phyloP scores from a whole-genome alignment of 78 protist species.

The Chrysochromulina tobinii region DNA sequence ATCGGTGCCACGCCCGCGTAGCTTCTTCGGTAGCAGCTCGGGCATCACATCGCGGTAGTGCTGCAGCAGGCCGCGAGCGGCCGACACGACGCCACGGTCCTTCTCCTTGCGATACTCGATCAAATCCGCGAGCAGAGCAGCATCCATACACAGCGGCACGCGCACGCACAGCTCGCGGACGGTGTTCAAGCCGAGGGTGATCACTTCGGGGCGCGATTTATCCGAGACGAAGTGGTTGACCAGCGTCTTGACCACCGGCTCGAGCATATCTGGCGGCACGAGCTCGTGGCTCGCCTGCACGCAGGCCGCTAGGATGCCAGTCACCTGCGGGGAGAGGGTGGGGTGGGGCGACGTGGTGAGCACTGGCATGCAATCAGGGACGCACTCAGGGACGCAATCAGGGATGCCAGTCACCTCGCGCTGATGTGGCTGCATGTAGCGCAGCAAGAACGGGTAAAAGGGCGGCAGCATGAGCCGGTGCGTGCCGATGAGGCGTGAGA shows the following conservation, averaged over 20 bases:
- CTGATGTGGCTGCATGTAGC: constrained; percentile 84
- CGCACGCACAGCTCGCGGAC: constrained; percentile 78
- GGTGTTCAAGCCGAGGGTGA: constrained; percentile 87
- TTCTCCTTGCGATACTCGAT: constrained; percentile 17
- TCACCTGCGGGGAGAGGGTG: too few species aligned
- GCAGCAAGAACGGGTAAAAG: constrained; percentile 82
- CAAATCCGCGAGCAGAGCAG: constrained; percentile 71
- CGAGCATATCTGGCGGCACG: constrained; percentile 87
- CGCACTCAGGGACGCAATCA: constrained; percentile 35
- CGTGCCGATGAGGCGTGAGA: constrained; percentile 71
- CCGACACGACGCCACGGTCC: constrained; percentile 75
- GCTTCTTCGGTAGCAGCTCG: constrained; percentile 67
- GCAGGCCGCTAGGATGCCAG: too few species aligned
- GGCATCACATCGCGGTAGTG: constrained; percentile 78
- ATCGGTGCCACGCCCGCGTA: constrained; percentile 42
- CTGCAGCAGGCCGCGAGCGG: constrained; percentile 74
- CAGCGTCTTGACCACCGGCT: constrained; percentile 73
- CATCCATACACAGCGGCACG: constrained; percentile 70
- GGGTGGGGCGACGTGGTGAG: too few species aligned
- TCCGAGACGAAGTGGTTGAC: constrained; percentile 85
- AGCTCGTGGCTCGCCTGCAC: constrained; percentile 86
- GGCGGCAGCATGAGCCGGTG: constrained; percentile 78
- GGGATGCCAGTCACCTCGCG: constrained; percentile 70
- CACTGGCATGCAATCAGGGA: too few species aligned
- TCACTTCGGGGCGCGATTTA: constrained; percentile 72